Evolutionary conservation across 1,139 yeast genomes (phyloP).

Genomic region (Candida buenavistaensis): DNA sequence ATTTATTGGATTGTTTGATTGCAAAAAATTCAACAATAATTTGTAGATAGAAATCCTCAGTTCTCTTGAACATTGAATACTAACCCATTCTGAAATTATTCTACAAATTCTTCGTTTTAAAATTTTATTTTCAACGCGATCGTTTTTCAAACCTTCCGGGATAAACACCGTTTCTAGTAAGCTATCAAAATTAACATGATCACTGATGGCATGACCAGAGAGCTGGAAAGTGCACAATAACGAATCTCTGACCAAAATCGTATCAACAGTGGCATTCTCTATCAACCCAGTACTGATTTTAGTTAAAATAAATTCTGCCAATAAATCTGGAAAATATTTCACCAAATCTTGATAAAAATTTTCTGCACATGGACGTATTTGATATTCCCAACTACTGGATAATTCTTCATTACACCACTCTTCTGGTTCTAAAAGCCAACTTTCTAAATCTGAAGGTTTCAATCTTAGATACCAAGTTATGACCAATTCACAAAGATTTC

Average conservation of each 20-base stretch:
- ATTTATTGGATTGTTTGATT: slow-evolving; percentile 41
- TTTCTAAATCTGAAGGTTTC: slow-evolving; percentile 72
- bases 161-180: slow-evolving; percentile 59
- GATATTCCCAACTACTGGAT: slow-evolving; percentile 78
- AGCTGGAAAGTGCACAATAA: slow-evolving; percentile 79
- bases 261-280: slow-evolving; percentile 39
- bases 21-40: slow-evolving; percentile 48
- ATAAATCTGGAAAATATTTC: slow-evolving; percentile 58
- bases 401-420: slow-evolving; percentile 88
- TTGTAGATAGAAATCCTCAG: slow-evolving; percentile 62
- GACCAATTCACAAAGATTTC: slow-evolving; percentile 61
- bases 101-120: slow-evolving; percentile 75
- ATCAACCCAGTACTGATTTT: slow-evolving; percentile 58
- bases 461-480: slow-evolving; percentile 73
- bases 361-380: slow-evolving; percentile 86
- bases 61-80: slow-evolving; percentile 60
- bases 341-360: slow-evolving; percentile 78
- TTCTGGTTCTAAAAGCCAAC: slow-evolving; percentile 86
- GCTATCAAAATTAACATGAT: slow-evolving; percentile 62
- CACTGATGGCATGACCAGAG: slow-evolving; percentile 66
- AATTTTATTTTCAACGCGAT: slow-evolving; percentile 53
- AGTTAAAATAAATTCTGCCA: slow-evolving; percentile 60
- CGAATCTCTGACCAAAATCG: slow-evolving; percentile 72
- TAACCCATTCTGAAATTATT: slow-evolving; percentile 79
- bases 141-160: slow-evolving; percentile 60